Conservation (phyloP, 805 yeast genomes). For the Ascoidea rubescens region DNA sequence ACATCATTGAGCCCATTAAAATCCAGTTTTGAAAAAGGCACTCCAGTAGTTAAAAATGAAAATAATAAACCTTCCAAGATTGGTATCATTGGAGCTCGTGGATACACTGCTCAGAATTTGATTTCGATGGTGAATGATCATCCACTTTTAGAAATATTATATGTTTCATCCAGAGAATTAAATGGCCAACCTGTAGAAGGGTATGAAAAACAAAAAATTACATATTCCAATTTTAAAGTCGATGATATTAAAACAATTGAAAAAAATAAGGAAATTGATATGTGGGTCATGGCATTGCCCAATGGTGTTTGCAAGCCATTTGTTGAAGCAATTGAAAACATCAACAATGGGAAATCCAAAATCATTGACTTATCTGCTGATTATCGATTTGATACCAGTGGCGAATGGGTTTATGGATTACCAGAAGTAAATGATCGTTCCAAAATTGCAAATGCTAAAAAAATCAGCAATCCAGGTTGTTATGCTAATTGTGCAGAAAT, state of each 20-base stretch:
- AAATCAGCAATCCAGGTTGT: conserved; percentile 95
- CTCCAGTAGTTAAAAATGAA: conserved; percentile 53
- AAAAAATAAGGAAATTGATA: conserved; percentile 64
- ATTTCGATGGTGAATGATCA: conserved; percentile 78
- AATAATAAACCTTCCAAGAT: conserved; percentile 55
- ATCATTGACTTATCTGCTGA: conserved; percentile 93
- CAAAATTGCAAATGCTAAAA: conserved; percentile 53
- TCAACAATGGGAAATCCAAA: conserved; percentile 46
- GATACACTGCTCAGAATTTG: conserved; percentile 90
- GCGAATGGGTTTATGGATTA: conserved; percentile 87
- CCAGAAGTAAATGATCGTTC: conserved; percentile 78
- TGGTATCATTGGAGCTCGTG: conserved; percentile 97
- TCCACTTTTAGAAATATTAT: conserved; percentile 75
- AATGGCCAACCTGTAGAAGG: conserved; percentile 79
- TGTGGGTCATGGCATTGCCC: conserved; percentile 99
- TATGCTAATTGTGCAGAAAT: conserved; percentile 98
- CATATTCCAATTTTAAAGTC: conserved; percentile 73
- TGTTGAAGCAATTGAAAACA: conserved; percentile 57
- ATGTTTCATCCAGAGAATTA: conserved; percentile 93
- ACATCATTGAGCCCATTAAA: background rate
- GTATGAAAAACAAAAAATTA: conserved; percentile 67
- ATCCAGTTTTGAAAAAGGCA: conserved; percentile 26
- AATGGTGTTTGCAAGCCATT: conserved; percentile 91
- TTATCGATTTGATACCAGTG: conserved; percentile 80
- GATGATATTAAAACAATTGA: conserved; percentile 79